Evolutionary conservation across 306 rosid genomes (phyloP), one percentile per base, ranked within the genome.

Genomic region (Begonia peltatifolia): DNA sequence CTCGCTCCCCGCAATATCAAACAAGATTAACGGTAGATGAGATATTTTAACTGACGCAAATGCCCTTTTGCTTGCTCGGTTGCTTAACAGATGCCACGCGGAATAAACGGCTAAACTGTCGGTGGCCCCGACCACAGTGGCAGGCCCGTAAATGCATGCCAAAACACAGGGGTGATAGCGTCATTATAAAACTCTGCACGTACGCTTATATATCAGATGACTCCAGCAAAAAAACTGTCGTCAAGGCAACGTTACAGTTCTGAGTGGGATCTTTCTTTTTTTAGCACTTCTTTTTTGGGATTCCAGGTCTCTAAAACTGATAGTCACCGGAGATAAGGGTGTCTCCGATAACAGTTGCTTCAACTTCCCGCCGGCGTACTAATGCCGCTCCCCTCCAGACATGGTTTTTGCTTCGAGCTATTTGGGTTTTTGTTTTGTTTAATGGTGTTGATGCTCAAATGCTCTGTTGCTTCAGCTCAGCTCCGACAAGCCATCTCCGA

Each of bases 51-150:
- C 61, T 53, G 57, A 73, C 74, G 2, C 48, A 65, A 54, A 38
- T 52, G 48, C 67, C 79, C 79, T 18, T 36, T 16, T 9, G 9
- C 41, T 12, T 60, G 44, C 6, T 51, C 17, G 41, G 6, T 9
- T 12, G 41, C 8, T 9, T 12, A 64, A 52, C 56, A 9, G 55
- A 42, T 35, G 74, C 63, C 69, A 55, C 66, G 87, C 74, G 65
- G 65, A 66, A 62, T 66, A 63, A 76, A 76, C 74, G 79, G 75
- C 76, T 74, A 67, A 78, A 82, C 79, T 53, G 68, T 35, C 68
- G 35, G 50, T 50, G 76, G 80, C 77, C 83, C 72, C 67, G 1
- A 3, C 0, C 11, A 0, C 6, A 61, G 58, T 74, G 84, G 75
- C 68, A 64, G 14, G 15, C 13, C 8, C 8, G 74, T 71, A 63